Base-by-base conservation (phyloP, 495 filamentous ascomycete genomes). In the Annulohypoxylon maeteangense region DNA sequence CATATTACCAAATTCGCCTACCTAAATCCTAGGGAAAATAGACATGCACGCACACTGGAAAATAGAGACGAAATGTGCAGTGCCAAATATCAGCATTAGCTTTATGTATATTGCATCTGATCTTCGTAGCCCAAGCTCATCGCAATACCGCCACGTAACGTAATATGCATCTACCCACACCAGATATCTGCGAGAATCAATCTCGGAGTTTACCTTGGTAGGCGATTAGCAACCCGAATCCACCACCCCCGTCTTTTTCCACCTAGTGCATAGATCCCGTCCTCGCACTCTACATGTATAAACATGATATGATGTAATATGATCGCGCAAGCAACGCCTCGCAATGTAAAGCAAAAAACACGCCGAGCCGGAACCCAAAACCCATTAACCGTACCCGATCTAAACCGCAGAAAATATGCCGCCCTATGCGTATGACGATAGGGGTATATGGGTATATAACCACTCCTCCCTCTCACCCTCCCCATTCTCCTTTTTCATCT, bases 171-270 rank as follows among this genome's bases (percentile, higher is more conserved):
- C n/a, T 40, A n/a, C 40, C 6, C 11, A n/a, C n/a, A n/a, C 38
- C 16, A 42, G 14, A 16, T 20, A 34, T 14, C 12, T 7, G 27
- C 58, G 40, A 61, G 58, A 61, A 50, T 61, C 58, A 65, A 65
- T 64, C 34, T 29, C 47, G 23, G n/a, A 14, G 5, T 25, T 1
- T 25, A 14, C 6, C 8, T 50, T 27, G 45, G 22, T 12, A 50
- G 22, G 20, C 20, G 8, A 27, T n/a, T 5, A 23, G n/a, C 47
- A 4, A 2, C 3, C 23, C 23, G n/a, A n/a, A n/a, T n/a, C n/a
- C n/a, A n/a, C 23, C 23, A 23, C 23, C 25, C 23, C 47, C 4
- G 14, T 16, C 11, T 27, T 29, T 14, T 14, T 40, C 12, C 36
- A 2, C 8, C 32, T 7, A 14, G 11, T 27, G 47, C 47, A 29